Evolutionary conservation across 495 filamentous ascomycete species (phyloP), one percentile per base, ranked within the genome.

Genomic region (Neurospora pannonica): DNA sequence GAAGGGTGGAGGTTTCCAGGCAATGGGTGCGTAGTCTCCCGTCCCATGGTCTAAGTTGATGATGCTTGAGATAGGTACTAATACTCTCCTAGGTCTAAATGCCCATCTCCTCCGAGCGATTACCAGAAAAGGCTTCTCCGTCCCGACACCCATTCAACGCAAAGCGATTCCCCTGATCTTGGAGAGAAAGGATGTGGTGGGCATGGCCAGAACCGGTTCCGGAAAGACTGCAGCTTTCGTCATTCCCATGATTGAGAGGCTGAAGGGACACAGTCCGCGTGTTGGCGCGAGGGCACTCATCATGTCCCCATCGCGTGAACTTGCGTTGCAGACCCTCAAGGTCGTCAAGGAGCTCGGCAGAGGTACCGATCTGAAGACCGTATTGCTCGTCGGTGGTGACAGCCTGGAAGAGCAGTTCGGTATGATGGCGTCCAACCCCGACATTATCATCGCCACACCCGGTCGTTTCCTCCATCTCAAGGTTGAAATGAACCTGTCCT

Each of bases 151-250:
- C 0, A 98, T 99, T 81, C 96, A 99, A 85, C 88, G 96, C 42
- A 98, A 98, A 85, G 93, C 96, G 10, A 96, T 99, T 67, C 96
- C 96, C 5, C 86, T 98, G 72, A 87, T 98, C 54, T 86, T 97
- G 79, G 93, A 97, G 62, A 89, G 92, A 72, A 89, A 92, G 77
- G 95, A 99, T 86, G 94, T 99, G 5, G 94, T 98, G 9, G 96
- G 94, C 73, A 99, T 98, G 97, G 96, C 96, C 5, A 87, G 96
- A 70, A 99, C 96, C 24, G 96, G 96, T 81, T 97, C 94, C 43
- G 96, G 96, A 81, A 99, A 99, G 85, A 97, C 95, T 1, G 96
- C 95, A 2, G 95, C 96, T 17, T 99, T 99, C 81, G 94, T 99
- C 6, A 95, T 99, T 73, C 96, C 96, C 54, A 96, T 99, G 95